These are phyloP conservation scores for Umbellularia californica DNA, from an alignment of 164 flowering plant species.

Conservation along the genomic window DNA sequence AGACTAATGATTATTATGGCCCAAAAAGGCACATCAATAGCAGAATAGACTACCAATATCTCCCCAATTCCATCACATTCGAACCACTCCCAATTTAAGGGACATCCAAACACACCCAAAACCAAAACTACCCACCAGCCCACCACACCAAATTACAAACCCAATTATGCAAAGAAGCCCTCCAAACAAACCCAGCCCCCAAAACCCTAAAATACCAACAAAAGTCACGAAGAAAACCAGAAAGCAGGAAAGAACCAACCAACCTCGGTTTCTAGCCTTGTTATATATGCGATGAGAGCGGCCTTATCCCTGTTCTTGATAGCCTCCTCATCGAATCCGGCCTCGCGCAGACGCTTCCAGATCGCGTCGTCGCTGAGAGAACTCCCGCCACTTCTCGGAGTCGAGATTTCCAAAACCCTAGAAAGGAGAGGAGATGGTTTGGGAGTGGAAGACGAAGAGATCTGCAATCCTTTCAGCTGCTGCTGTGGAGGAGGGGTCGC, in stretches of 20 bases:
- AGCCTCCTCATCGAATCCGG: constrained; percentile 86
- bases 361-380: constrained; percentile 59
- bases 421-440: constrained; percentile 1
- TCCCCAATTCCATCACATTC: too few relatives aligned
- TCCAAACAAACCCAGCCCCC: not conserved
- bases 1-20: too few relatives aligned
- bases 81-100: not conserved
- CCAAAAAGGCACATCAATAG: too few relatives aligned
- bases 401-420: constrained; percentile 3
- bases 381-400: constrained; percentile 15
- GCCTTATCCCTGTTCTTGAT: constrained; percentile 82
- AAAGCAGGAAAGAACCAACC: not conserved
- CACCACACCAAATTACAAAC: not conserved
- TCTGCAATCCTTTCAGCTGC: not conserved
- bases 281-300: constrained; percentile 76
- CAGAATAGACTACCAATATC: too few relatives aligned
- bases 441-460: not conserved
- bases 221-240: not conserved
- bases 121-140: not conserved
- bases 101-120: not conserved
- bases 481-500: not conserved
- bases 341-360: constrained; percentile 71
- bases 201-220: not conserved
- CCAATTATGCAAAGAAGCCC: not conserved
- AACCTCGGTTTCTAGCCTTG: constrained; percentile 91